Evolutionary conservation across 179 eudicot species (phyloP).

Genomic region (Silene vulgaris): DNA sequence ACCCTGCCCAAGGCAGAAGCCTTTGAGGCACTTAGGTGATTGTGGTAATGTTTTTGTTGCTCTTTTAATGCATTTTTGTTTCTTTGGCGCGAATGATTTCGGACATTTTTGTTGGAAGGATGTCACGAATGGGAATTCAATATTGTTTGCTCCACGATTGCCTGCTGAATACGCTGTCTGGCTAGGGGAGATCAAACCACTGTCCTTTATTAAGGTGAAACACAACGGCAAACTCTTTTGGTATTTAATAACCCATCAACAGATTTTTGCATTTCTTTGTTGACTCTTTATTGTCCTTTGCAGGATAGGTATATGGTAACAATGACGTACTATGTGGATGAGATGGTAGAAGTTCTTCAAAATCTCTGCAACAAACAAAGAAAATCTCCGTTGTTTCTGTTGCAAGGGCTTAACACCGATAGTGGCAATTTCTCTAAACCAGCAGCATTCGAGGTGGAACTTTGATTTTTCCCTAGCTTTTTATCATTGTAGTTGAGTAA

Average conservation of each 20-base stretch:
- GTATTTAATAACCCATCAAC: conserved; percentile 7
- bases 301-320: conserved; percentile 81
- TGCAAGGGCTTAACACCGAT: conserved; percentile 93
- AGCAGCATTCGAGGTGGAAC: conserved; percentile 73
- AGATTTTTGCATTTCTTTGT: conserved; percentile 13
- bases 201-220: conserved; percentile 56
- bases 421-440: conserved; percentile 82
- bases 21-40: neutral
- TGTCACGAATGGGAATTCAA: conserved; percentile 65
- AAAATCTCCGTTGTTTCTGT: conserved; percentile 61
- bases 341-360: conserved; percentile 55
- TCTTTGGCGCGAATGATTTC: conserved; percentile 11
- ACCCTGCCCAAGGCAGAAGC: neutral
- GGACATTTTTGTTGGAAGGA: conserved; percentile 46
- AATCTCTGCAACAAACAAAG: conserved; percentile 50
- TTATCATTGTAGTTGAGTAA: neutral
- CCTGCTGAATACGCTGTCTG: conserved; percentile 91
- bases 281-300: conserved; percentile 27
- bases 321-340: conserved; percentile 57
- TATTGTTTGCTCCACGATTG: conserved; percentile 78
- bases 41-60: neutral
- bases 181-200: conserved; percentile 79
- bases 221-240: neutral
- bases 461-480: neutral
- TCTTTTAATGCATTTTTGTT: neutral